A percentile compares a stretch with the other conserved stretches of the same genome.
phyloP scores from a whole-genome alignment of 2,329 filamentous ascomycete species.

The Microsporum ferrugineum region DNA sequence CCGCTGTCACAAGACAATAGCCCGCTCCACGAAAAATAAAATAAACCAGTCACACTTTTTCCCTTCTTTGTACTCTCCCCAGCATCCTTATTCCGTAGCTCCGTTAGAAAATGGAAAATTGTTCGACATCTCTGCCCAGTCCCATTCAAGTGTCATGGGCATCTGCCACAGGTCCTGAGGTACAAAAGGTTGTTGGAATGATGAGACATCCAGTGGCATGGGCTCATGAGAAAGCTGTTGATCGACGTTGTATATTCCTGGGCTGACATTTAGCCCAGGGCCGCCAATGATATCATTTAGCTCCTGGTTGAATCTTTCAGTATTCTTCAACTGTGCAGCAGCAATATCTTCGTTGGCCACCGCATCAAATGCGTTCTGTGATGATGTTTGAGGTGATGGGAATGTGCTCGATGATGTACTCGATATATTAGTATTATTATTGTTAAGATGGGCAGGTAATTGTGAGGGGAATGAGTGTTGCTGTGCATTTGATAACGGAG shows the following conservation, averaged over 20 bases:
- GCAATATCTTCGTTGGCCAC: background rate
- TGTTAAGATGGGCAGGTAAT: background rate
- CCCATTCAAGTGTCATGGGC: slow-evolving; percentile 94
- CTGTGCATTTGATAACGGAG: background rate
- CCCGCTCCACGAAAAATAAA: background rate
- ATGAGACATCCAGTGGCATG: slow-evolving; percentile 26
- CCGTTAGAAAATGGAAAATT: slow-evolving; percentile 15
- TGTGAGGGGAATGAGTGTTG: slow-evolving; percentile 5
- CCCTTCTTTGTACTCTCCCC: too few species aligned
- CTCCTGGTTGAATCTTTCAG: slow-evolving; percentile 10
- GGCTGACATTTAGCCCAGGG: slow-evolving; percentile 9
- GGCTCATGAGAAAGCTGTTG: slow-evolving; percentile 21
- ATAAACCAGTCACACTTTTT: background rate
- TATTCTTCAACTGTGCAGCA: slow-evolving; percentile 3
- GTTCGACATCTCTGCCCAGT: slow-evolving; percentile 44
- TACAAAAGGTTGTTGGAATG: slow-evolving; percentile 74
- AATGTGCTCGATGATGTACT: slow-evolving; percentile 5
- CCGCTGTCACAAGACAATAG: background rate
- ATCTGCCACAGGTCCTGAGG: slow-evolving; percentile 91
- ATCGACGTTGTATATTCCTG: slow-evolving; percentile 3
- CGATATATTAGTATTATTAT: background rate
- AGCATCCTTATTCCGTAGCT: background rate
- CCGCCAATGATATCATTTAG: slow-evolving; percentile 27
- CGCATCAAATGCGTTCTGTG: slow-evolving; percentile 5
- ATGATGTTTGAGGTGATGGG: slow-evolving; percentile 6